These are phyloP conservation scores for Pseudoscleropodium purum DNA, from an alignment of 225 moss, liverwort and hornwort species.

Conservation along the genomic window DNA sequence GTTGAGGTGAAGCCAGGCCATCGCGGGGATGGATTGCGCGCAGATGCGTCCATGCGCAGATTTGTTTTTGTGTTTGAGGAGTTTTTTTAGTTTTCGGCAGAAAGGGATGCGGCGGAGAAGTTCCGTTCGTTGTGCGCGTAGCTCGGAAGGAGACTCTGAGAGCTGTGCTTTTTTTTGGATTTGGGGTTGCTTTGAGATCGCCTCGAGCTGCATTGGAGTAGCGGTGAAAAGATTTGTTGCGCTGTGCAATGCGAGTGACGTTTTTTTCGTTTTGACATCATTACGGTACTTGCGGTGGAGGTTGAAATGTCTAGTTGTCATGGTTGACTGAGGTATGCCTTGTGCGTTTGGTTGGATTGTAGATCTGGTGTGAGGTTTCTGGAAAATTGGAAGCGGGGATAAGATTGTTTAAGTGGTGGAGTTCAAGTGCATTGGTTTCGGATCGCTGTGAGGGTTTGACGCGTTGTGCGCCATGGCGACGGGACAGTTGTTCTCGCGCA, in stretches of 20 bases:
- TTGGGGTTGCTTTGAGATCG: not conserved
- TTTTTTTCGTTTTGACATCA: not conserved
- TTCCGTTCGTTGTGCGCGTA: not conserved
- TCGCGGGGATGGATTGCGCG: not conserved
- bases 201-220: not conserved
- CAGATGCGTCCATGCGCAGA: not conserved
- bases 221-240: not conserved
- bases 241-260: not conserved
- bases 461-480: slow-evolving; percentile 43
- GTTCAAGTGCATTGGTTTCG: not conserved
- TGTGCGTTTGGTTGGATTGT: not conserved
- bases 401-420: not conserved
- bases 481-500: slow-evolving; percentile 87
- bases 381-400: not conserved
- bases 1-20: not conserved
- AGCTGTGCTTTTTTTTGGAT: not conserved
- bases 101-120: not conserved
- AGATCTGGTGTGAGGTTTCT: not conserved
- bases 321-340: not conserved
- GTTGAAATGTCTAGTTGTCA: not conserved
- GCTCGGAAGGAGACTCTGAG: not conserved
- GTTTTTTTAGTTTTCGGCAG: not conserved
- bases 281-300: not conserved
- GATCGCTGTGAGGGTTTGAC: slow-evolving; percentile 14
- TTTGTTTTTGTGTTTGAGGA: not conserved